These are phyloP conservation scores for Thermoascus crustaceus DNA, from an alignment of 2,329 filamentous ascomycete genomes.

Conservation along the genomic window DNA sequence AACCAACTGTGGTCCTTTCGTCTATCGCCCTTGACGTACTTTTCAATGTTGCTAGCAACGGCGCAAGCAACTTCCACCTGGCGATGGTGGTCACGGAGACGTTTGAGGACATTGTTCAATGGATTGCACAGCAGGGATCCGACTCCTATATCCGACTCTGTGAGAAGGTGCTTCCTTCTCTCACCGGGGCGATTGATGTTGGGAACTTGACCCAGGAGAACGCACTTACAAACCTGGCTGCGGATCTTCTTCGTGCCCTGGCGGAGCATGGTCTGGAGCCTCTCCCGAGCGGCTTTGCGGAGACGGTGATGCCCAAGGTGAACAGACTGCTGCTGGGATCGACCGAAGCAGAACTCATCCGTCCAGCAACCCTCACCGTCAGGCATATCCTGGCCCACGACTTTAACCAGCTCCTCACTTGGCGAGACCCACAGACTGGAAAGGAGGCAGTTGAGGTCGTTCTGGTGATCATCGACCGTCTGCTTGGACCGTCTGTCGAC, in stretches of 20 bases:
- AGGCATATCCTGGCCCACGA: constrained; percentile 88
- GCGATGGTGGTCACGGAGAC: constrained; percentile 80
- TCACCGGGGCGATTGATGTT: constrained; percentile 84
- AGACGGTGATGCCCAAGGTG: constrained; percentile 77
- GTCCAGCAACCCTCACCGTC: constrained; percentile 75
- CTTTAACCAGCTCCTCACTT: constrained; percentile 78
- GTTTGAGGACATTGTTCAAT: constrained; percentile 76
- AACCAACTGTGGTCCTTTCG: constrained; percentile 65
- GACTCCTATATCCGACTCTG: constrained; percentile 72
- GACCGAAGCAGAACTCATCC: constrained; percentile 78
- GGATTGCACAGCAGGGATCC: constrained; percentile 55
- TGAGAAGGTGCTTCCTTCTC: constrained; percentile 73
- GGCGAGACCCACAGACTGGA: constrained; percentile 66
- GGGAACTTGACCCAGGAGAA: constrained; percentile 72
- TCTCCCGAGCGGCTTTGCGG: constrained; percentile 77
- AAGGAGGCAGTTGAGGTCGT: constrained; percentile 82
- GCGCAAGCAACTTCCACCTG: constrained; percentile 83
- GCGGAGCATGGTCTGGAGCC: constrained; percentile 77
- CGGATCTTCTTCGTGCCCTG: constrained; percentile 72
- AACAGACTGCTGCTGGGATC: constrained; percentile 74
- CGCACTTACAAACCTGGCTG: constrained; percentile 75
- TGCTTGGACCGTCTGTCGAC: constrained; percentile 75
- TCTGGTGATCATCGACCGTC: constrained; percentile 82
- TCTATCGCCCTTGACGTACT: constrained; percentile 67
- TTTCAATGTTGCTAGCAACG: constrained; percentile 81